Percentiles rank a stretch among this genome's conserved stretches.
phyloP scores from a whole-genome alignment of 2,329 filamentous ascomycete genomes.

The Phialophora chinensis region DNA sequence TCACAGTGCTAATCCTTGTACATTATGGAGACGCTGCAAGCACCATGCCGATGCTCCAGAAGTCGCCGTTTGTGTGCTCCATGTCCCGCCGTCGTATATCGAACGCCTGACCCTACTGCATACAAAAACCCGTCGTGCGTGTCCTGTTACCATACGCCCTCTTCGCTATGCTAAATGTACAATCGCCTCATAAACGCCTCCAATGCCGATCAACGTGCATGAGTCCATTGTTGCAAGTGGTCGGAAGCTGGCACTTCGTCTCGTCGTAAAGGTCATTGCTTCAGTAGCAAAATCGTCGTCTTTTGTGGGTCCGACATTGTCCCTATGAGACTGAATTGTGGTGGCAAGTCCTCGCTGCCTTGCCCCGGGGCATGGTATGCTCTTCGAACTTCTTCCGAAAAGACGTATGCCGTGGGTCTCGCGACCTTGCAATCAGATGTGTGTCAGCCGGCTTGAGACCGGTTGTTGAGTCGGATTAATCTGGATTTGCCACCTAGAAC shows the following conservation, averaged over 20 bases:
- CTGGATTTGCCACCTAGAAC: conserved; percentile 38
- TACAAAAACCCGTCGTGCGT: conserved; percentile 17
- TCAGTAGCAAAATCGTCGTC: conserved; percentile 2
- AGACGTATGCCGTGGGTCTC: not conserved
- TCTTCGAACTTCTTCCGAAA: not conserved
- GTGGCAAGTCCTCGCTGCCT: not conserved
- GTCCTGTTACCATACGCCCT: conserved; percentile 21
- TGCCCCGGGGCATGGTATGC: too few relatives aligned
- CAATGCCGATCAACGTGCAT: conserved; percentile 20
- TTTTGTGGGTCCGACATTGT: not conserved
- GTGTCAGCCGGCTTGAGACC: not conserved
- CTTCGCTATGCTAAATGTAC: conserved; percentile 31
- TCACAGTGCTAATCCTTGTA: not conserved
- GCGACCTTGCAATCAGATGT: not conserved
- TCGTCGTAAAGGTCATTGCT: conserved; percentile 33
- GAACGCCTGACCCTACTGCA: conserved; percentile 24
- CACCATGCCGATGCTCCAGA: conserved; percentile 3
- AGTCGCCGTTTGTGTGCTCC: not conserved
- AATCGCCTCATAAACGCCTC: conserved; percentile 22
- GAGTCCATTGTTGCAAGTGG: conserved; percentile 25
- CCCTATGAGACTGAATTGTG: not conserved
- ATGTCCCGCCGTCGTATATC: conserved; percentile 16
- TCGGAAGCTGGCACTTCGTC: conserved; percentile 25
- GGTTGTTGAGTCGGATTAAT: conserved; percentile 10
- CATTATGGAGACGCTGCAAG: not conserved